phyloP scores from a whole-genome alignment of 306 rosid genomes.

The Neltuma alba region DNA sequence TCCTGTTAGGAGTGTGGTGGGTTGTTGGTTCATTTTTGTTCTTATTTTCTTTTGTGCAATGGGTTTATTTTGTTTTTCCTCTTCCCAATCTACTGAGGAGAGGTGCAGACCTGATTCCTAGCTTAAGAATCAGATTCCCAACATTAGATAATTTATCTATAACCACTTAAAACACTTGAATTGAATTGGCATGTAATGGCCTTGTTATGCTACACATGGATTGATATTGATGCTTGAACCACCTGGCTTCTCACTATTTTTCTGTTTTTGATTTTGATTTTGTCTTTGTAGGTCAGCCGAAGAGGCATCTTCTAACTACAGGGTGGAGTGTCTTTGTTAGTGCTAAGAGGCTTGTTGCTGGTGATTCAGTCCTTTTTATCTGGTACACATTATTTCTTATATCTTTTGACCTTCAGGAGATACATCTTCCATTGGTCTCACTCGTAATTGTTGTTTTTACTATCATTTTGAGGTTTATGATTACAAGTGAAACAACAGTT shows the following conservation, averaged over 20 bases:
- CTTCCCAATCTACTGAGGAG: not conserved
- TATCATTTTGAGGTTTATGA: not conserved
- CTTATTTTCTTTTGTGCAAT: not conserved
- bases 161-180: not conserved
- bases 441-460: not conserved
- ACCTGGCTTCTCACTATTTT: conserved; percentile 26
- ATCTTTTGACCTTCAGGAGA: not conserved
- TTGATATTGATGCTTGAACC: conserved; percentile 19
- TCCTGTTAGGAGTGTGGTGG: not conserved
- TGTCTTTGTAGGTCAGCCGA: conserved; percentile 66
- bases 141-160: not conserved
- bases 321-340: conserved; percentile 84
- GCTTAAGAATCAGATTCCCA: not conserved
- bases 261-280: not conserved
- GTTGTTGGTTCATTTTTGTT: not conserved
- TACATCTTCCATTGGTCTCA: not conserved
- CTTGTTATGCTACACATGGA: not conserved
- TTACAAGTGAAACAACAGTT: not conserved
- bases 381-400: conserved; percentile 46
- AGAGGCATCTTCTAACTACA: conserved; percentile 81
- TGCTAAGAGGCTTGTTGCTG: conserved; percentile 81
- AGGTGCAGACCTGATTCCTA: not conserved
- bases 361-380: conserved; percentile 77
- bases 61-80: not conserved
- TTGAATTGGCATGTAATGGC: conserved; percentile 7